Base-by-base conservation (phyloP, 2,329 filamentous ascomycete genomes). In the Stemphylium vesicarium region DNA sequence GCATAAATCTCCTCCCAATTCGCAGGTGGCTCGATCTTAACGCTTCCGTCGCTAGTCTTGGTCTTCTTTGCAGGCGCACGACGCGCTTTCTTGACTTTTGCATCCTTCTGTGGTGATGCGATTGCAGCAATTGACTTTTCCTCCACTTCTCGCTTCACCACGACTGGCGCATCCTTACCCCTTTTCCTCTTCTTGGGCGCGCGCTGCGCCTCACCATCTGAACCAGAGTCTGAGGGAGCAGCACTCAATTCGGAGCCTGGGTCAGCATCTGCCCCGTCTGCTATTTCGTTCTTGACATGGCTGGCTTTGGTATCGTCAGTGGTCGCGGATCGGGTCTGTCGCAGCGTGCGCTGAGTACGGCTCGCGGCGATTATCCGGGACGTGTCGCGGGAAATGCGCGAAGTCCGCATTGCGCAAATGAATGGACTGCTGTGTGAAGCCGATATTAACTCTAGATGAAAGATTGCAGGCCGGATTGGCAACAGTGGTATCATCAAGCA, bases 1-100 rank as follows among this genome's bases (percentile, higher is more conserved):
- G 82, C 78, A 77, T 97, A 99, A 53, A 96, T 86, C 52, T 87
- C 84, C 59, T 92, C 86, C 95, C 95, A 97, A 72, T 92, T 87
- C 0, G 86, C 82, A 0, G 93, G 92, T 1, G 92, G 85, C 59
- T 83, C 80, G 13, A 78, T 64, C 60, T 83, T 82, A 44, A 80
- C 57, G 40, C 35, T 65, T 32, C 68, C 73, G 64, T 69, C 56
- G 39, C 50, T 56, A 4, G 56, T 62, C 12, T 69, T 68, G 13
- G 62, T 68, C 49, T 72, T 74, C 60, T 73, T 78, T 26, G 71
- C 70, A 38, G 70, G 71, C 20, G 54, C 65, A 6, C 75, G 76
- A 26, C 78, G 76, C 4, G 75, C 53, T 60, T 76, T 76, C 31
- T 71, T 68, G 26, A 60, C 59, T 47, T 59, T 73, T 18, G 29